Conservation (phyloP, 1,284 basidiomycete species). For the Cutaneotrichosporon curvatum region DNA sequence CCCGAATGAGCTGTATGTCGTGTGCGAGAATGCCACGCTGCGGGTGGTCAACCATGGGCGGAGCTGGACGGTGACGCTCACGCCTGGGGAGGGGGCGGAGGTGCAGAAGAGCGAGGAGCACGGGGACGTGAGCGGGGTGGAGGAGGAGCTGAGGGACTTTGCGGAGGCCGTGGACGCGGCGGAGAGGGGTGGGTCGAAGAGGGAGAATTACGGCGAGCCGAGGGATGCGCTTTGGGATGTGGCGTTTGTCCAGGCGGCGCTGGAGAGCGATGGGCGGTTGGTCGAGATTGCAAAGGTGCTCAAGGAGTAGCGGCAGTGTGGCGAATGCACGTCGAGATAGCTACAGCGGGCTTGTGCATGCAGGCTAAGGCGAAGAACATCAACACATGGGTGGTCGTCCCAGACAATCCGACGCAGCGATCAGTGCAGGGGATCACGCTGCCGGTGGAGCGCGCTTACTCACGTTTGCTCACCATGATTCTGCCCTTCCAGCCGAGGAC, state of each 20-base stretch:
- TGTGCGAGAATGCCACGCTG: conserved; percentile 43
- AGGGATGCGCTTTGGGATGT: conserved; percentile 61
- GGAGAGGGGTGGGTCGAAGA: conserved; percentile 33
- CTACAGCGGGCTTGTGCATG: too few relatives aligned
- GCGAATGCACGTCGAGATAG: too few relatives aligned
- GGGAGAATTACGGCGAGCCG: conserved; percentile 30
- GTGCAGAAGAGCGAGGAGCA: conserved; percentile 49
- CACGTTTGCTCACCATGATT: too few relatives aligned
- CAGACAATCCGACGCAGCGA: too few relatives aligned
- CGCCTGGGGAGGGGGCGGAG: conserved; percentile 44
- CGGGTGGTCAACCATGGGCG: conserved; percentile 43
- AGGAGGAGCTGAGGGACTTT: conserved; percentile 58
- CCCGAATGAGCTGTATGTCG: conserved; percentile 28
- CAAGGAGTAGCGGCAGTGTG: background rate
- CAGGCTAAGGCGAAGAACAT: too few relatives aligned
- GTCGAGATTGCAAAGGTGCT: conserved; percentile 51
- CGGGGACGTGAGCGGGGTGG: conserved; percentile 54
- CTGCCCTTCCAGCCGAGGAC: too few relatives aligned
- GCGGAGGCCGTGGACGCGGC: conserved; percentile 52
- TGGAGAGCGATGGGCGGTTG: conserved; percentile 59
- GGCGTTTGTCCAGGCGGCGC: conserved; percentile 66
- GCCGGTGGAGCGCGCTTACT: too few relatives aligned
- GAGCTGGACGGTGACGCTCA: conserved; percentile 56
- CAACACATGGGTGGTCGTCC: too few relatives aligned
- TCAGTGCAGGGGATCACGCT: too few relatives aligned